A percentile compares a stretch with the other conserved stretches of the same genome.
These are phyloP conservation scores for Massarina eburnea DNA, from an alignment of 2,329 filamentous ascomycete genomes.

Conservation along the genomic window DNA sequence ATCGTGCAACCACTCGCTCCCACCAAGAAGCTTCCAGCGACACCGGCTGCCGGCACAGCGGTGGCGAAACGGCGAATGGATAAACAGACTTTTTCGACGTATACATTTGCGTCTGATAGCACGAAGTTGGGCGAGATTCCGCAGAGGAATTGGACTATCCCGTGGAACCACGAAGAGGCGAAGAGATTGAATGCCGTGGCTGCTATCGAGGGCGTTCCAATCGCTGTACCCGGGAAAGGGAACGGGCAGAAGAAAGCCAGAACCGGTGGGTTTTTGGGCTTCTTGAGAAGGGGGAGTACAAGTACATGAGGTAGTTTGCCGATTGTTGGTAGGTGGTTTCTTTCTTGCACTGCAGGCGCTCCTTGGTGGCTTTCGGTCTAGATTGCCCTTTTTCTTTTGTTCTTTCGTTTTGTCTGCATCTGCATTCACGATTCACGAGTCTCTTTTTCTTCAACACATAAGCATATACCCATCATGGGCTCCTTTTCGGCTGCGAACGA, in stretches of 20 bases:
- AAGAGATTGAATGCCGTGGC: slow-evolving; percentile 46
- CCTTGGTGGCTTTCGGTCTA: not conserved
- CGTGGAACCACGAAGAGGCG: slow-evolving; percentile 47
- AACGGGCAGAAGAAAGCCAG: slow-evolving; percentile 17
- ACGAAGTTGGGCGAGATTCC: slow-evolving; percentile 54
- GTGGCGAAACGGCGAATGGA: slow-evolving; percentile 32
- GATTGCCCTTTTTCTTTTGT: not conserved
- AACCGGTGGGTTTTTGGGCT: slow-evolving; percentile 25
- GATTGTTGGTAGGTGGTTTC: not conserved
- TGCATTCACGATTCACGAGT: slow-evolving; percentile 4
- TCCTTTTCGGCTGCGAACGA: no score
- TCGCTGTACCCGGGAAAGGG: slow-evolving; percentile 7
- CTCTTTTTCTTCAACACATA: slow-evolving; percentile 3
- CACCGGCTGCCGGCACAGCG: slow-evolving; percentile 12
- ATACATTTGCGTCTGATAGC: slow-evolving; percentile 49
- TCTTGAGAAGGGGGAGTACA: slow-evolving; percentile 18
- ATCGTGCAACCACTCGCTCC: slow-evolving; percentile 3
- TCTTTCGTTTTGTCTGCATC: not conserved
- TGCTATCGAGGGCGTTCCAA: slow-evolving; percentile 10
- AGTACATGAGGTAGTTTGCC: not conserved
- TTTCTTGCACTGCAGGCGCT: not conserved
- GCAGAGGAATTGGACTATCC: slow-evolving; percentile 46
- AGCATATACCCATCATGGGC: no score
- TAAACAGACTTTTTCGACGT: slow-evolving; percentile 42
- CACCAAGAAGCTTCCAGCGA: slow-evolving; percentile 14